Conservation (phyloP, 1,139 yeast genomes). For the Scheffersomyces parashehatae region DNA sequence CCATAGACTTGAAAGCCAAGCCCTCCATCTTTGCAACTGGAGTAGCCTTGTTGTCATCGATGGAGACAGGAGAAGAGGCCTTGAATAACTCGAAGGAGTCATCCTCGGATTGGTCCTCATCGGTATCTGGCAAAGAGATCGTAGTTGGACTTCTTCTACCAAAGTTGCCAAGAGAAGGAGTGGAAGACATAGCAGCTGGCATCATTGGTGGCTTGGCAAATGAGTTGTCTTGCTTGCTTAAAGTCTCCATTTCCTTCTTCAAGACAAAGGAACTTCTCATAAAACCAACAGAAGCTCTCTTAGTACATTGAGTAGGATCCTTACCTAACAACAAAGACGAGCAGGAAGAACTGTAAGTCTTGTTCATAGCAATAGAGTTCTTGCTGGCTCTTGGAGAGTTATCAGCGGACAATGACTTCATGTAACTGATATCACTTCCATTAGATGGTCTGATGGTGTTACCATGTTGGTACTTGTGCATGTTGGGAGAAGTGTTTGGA, state of each 20-base stretch:
- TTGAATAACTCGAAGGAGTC: slow-evolving; percentile 9
- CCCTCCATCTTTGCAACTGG: too few species aligned
- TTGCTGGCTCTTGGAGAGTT: slow-evolving; percentile 1
- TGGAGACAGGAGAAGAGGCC: slow-evolving; percentile 3
- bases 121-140: slow-evolving; percentile 3
- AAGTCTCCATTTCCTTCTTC: slow-evolving; percentile 25
- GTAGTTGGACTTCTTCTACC: slow-evolving; percentile 2
- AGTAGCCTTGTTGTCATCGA: neutral
- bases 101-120: slow-evolving; percentile 7
- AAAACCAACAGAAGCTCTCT: slow-evolving; percentile 24
- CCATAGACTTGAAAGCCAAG: slow-evolving; percentile 11
- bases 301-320: slow-evolving; percentile 8
- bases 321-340: slow-evolving; percentile 7
- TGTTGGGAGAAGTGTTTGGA: slow-evolving; percentile 14
- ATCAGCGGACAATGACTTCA: slow-evolving; percentile 10
- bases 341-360: slow-evolving; percentile 5
- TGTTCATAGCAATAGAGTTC: slow-evolving; percentile 1
- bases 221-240: slow-evolving; percentile 34
- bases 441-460: slow-evolving; percentile 10
- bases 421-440: slow-evolving; percentile 14
- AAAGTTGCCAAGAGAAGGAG: slow-evolving; percentile 4
- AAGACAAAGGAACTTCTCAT: slow-evolving; percentile 30
- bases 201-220: slow-evolving; percentile 28
- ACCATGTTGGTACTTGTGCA: slow-evolving; percentile 9
- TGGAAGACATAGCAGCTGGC: slow-evolving; percentile 22